Base-by-base conservation (phyloP, 1,139 yeast species). In the Taphrina flavorubra region DNA sequence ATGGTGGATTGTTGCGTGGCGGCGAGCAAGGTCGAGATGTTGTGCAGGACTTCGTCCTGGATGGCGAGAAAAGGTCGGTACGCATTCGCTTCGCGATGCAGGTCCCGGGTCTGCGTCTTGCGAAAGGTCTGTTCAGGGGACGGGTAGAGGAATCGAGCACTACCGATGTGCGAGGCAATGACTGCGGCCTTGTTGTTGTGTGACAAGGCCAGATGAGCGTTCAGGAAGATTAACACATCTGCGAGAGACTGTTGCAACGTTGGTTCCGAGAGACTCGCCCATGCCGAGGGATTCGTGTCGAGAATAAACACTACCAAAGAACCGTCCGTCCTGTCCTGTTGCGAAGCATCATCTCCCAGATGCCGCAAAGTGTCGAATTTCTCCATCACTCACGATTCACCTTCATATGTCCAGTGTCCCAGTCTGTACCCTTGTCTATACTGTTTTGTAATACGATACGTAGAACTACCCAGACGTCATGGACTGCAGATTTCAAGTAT, bases 131-230 rank as follows among this genome's bases (percentile, higher is more conserved):
- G 44, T 47, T 68, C 57, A 44, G 76, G 65, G 60, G 79, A 80
- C 0, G 99, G 98, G 75, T 88, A 91, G 25, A 94, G 77, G 74
- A 89, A 86, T 73, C 81, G 81, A 0, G 96, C 87, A 0, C 94
- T 92, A 14, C 80, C 78, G 0, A 92, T 85, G 70, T 92, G 89
- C 36, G 91, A 88, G 0, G 91, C 89, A 47, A 94, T 85, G 40
- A 94, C 86, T 7, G 96, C 90, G 11, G 92, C 96, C 75, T 86
- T 86, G 77, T 94, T 94, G 47, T 92, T 86, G 75, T 90, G 90
- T 78, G 91, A 90, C 68, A 91, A 81, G 0, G 99, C 87, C 63
- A 95, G 77, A 77, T 94, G 99, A 0, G 95, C 92, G 76, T 94
- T 94, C 70, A 92, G 78, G 74, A 87, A 87, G 44, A 91, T 90